A percentile compares a stretch with the other conserved stretches of the same genome.
phyloP scores from a whole-genome alignment of 2,329 filamentous ascomycete genomes.

The Colletotrichum sansevieriae region DNA sequence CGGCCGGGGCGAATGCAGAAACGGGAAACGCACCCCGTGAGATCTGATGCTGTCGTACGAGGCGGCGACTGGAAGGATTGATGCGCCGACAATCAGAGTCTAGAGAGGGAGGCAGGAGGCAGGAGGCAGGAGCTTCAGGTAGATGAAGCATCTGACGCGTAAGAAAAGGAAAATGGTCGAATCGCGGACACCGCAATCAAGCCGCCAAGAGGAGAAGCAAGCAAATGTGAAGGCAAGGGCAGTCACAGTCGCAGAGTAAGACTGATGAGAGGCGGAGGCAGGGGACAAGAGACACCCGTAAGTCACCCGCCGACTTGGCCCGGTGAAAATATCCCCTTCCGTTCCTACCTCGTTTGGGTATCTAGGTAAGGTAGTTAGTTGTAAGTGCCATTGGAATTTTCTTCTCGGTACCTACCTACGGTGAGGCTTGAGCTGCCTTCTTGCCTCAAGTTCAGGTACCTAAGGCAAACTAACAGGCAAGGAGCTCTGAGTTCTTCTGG shows the following conservation, averaged over 20 bases:
- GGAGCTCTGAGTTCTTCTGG: too few relatives aligned
- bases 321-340: not conserved
- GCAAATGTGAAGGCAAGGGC: not conserved
- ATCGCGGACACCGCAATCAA: not conserved
- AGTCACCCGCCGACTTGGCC: not conserved
- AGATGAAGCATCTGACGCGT: not conserved
- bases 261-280: too few relatives aligned
- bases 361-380: too few relatives aligned
- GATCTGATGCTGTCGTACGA: constrained; percentile 10
- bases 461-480: too few relatives aligned
- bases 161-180: not conserved
- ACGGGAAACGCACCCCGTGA: constrained; percentile 19
- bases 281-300: too few relatives aligned
- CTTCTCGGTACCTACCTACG: too few relatives aligned
- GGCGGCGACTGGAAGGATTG: constrained; percentile 12
- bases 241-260: too few relatives aligned
- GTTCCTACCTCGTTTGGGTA: too few relatives aligned
- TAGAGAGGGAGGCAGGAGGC: not conserved
- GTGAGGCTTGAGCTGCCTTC: too few relatives aligned
- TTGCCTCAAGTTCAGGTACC: too few relatives aligned
- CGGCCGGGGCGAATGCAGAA: constrained; percentile 30
- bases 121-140: not conserved
- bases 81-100: constrained; percentile 4
- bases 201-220: not conserved
- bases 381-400: too few relatives aligned